phyloP scores from a whole-genome alignment of 148 eudicot genomes.

The Polygonum aviculare region DNA sequence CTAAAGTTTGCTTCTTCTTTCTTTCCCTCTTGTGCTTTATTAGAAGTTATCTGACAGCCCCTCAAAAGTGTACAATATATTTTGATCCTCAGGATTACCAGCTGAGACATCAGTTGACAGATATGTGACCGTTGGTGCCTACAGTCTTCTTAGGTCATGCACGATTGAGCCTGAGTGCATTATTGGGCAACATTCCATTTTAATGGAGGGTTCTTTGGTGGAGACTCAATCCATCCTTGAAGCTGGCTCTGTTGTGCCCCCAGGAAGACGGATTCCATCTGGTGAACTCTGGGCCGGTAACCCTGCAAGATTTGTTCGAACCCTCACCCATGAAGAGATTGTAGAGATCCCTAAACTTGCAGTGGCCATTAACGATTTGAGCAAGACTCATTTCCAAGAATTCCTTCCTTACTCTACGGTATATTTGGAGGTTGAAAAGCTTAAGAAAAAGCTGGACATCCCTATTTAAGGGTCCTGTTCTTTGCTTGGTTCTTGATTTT shows the following conservation, averaged over 20 bases:
- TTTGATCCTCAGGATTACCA: conserved; percentile 59
- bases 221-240: conserved; percentile 96
- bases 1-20: not conserved
- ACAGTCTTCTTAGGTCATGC: conserved; percentile 82
- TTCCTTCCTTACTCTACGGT: conserved; percentile 90
- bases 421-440: conserved; percentile 93
- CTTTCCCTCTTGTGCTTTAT: no score
- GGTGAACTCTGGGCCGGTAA: conserved; percentile 99
- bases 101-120: conserved; percentile 87
- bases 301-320: conserved; percentile 93
- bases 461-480: conserved; percentile 30
- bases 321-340: conserved; percentile 85
- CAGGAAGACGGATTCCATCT: conserved; percentile 90
- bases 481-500: not conserved
- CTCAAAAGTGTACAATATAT: not conserved
- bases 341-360: conserved; percentile 95
- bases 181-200: conserved; percentile 85
- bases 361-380: conserved; percentile 82
- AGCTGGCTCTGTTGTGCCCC: conserved; percentile 96
- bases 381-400: conserved; percentile 64
- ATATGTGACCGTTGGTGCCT: conserved; percentile 85
- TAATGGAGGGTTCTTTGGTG: conserved; percentile 95
- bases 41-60: not conserved
- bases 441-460: conserved; percentile 68
- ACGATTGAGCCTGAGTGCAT: conserved; percentile 98